phyloP scores from a whole-genome alignment of 768 basidiomycete genomes.

The Austroboletus eburneus region DNA sequence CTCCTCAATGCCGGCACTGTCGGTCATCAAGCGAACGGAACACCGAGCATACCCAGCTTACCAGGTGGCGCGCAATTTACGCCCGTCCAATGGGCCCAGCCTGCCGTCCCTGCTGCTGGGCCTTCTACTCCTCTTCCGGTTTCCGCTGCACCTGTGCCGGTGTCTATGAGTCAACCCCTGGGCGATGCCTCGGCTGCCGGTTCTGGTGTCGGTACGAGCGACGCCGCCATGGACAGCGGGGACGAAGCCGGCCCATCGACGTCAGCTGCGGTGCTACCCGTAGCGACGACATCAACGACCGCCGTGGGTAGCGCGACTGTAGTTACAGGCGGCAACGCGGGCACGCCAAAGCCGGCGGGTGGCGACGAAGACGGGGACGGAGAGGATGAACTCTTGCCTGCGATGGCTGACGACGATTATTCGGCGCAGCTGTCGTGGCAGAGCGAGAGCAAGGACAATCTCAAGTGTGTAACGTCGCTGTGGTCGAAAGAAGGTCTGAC shows the following conservation, averaged over 20 bases:
- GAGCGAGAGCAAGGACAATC: slow-evolving; percentile 83
- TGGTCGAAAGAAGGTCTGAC: not conserved
- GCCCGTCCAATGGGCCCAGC: slow-evolving; percentile 38
- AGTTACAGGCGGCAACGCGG: not conserved
- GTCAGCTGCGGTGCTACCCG: not conserved
- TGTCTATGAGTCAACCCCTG: slow-evolving; percentile 9
- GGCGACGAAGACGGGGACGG: slow-evolving; percentile 58
- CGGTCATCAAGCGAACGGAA: slow-evolving; percentile 9
- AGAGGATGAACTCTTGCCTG: slow-evolving; percentile 75
- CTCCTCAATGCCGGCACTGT: slow-evolving; percentile 6
- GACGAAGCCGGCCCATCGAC: slow-evolving; percentile 21
- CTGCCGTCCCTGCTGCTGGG: slow-evolving; percentile 7
- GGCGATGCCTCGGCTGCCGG: not conserved
- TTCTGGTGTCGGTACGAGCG: not conserved
- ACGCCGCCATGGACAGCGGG: slow-evolving; percentile 13
- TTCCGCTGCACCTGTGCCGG: not conserved
- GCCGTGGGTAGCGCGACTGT: not conserved
- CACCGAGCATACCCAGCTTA: not conserved
- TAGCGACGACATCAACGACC: not conserved
- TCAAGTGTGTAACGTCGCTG: slow-evolving; percentile 51
- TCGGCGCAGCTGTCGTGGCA: slow-evolving; percentile 80
- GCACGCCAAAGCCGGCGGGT: slow-evolving; percentile 11
- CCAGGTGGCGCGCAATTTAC: slow-evolving; percentile 23
- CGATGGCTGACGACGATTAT: slow-evolving; percentile 88
- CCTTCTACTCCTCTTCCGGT: slow-evolving; percentile 13